Base-by-base conservation (phyloP, 164 flowering plant genomes). In the Chimonanthus salicifolius region DNA sequence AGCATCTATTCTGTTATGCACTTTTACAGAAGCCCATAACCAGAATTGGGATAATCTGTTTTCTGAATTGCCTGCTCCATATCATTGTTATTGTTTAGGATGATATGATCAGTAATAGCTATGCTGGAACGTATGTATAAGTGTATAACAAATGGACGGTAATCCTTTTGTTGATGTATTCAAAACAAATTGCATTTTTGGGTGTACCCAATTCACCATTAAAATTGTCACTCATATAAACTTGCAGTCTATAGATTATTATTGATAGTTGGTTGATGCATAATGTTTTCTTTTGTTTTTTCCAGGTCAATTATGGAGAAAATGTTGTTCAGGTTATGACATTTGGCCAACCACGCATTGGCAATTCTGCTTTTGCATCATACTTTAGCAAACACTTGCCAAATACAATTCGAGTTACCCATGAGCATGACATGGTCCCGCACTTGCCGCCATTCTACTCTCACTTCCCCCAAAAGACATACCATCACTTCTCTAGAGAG, bases 271-370 rank as follows among this genome's bases (percentile, higher is more conserved):
- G 16, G 16, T 10, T 2, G n/a, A 54, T 54, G 60, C 60, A 54
- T 8, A 20, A 20, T 69, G 62, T 50, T 50, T 7, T 51, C 5
- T 7, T 73, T 54, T 79, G 7, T 68, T 74, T 75, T 69, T 78
- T 49, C 5, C 96, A 95, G 98, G 90, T 93, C 48, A 87, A 87
- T 78, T 72, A 78, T 70, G 83, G 85, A 76, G 82, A 76, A 2
- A 58, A 75, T 63, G 81, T 88, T 75, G 84, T 94, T 74, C 89
- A 84, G 78, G 87, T 96, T 71, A 84, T 87, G 87, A 96, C 99
- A 74, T 96, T 91, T 87, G 99, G 99, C 74, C 99, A 94, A 74
- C 99, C 99, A 73, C 94, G 98, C 58, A 81, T 94, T 72, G 99
- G 99, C 47, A 96, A 96, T 87, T 90, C 95, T 63, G 94, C 67